phyloP scores from a whole-genome alignment of 2,329 filamentous ascomycete species.

The Chaetomiaceae sp. region DNA sequence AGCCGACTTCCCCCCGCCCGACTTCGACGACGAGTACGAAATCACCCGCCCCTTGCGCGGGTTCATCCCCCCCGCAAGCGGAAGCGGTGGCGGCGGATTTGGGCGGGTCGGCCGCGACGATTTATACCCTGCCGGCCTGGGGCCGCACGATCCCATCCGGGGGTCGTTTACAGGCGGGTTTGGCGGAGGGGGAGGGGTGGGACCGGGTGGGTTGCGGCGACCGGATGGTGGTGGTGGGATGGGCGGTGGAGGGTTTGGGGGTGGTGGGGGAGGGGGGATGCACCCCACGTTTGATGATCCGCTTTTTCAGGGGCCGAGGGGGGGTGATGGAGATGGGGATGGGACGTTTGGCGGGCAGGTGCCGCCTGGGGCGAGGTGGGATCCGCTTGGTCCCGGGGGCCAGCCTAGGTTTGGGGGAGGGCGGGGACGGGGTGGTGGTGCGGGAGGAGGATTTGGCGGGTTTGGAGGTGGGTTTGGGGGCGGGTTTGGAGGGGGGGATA shows the following conservation, averaged over 20 bases:
- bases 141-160: slow-evolving; percentile 75
- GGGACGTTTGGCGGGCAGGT: slow-evolving; percentile 60
- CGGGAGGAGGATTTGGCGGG: slow-evolving; percentile 22
- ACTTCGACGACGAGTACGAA: slow-evolving; percentile 90
- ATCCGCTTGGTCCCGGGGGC: slow-evolving; percentile 70
- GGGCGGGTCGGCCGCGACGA: slow-evolving; percentile 74
- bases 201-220: slow-evolving; percentile 40
- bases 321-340: slow-evolving; percentile 37
- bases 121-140: slow-evolving; percentile 78
- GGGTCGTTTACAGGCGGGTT: slow-evolving; percentile 42
- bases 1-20: slow-evolving; percentile 75
- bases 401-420: slow-evolving; percentile 41
- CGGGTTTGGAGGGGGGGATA: slow-evolving; percentile 27
- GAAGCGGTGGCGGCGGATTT: slow-evolving; percentile 25
- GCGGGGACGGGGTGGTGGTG: slow-evolving; percentile 30
- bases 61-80: slow-evolving; percentile 25
- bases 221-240: slow-evolving; percentile 36
- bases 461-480: too few species aligned
- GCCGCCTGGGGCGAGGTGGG: slow-evolving; percentile 86
- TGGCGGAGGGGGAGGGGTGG: slow-evolving; percentile 35
- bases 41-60: slow-evolving; percentile 62
- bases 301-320: slow-evolving; percentile 60
- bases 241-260: slow-evolving; percentile 50
- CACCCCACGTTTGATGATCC: slow-evolving; percentile 93
- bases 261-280: slow-evolving; percentile 70